These are phyloP conservation scores for Colletotrichum gloeosporioides DNA, from an alignment of 2,329 filamentous ascomycete species.

Conservation along the genomic window DNA sequence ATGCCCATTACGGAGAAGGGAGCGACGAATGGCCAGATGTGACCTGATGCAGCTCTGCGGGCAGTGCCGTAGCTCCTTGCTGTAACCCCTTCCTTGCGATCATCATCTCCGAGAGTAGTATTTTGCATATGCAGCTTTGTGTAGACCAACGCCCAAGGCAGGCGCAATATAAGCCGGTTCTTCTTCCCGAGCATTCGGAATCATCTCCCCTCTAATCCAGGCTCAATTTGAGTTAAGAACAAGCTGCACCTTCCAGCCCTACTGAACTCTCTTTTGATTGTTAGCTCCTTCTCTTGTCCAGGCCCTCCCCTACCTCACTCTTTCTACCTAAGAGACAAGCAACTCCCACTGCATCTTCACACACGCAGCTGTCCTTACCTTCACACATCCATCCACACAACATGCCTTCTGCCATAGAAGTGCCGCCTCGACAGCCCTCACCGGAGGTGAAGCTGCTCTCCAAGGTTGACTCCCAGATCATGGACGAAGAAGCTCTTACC, in stretches of 20 bases:
- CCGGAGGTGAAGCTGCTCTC: conserved; percentile 19
- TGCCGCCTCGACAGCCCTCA: conserved; percentile 14
- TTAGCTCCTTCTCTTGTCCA: not conserved
- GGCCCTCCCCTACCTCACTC: not conserved
- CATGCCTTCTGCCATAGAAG: conserved; percentile 22
- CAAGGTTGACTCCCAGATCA: conserved; percentile 21
- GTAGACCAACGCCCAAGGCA: not conserved
- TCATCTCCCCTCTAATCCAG: not conserved
- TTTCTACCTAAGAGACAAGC: not conserved
- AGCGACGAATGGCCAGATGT: conserved; percentile 2
- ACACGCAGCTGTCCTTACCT: not conserved
- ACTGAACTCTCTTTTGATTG: not conserved
- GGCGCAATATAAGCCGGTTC: conserved; percentile 12
- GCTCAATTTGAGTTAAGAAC: not conserved
- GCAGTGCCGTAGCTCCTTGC: not conserved
- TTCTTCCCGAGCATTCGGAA: not conserved
- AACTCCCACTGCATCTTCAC: not conserved
- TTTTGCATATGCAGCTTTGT: conserved; percentile 6
- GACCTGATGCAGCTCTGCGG: conserved; percentile 10
- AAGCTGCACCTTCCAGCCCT: conserved; percentile 1
- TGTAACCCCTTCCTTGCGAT: not conserved
- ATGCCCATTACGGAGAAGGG: not conserved
- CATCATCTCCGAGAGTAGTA: conserved; percentile 2
- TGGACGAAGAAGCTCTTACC: conserved; percentile 32
- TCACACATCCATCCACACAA: not conserved